These are phyloP conservation scores for Mimosa pudica DNA, from an alignment of 306 rosid genomes.

Conservation along the genomic window DNA sequence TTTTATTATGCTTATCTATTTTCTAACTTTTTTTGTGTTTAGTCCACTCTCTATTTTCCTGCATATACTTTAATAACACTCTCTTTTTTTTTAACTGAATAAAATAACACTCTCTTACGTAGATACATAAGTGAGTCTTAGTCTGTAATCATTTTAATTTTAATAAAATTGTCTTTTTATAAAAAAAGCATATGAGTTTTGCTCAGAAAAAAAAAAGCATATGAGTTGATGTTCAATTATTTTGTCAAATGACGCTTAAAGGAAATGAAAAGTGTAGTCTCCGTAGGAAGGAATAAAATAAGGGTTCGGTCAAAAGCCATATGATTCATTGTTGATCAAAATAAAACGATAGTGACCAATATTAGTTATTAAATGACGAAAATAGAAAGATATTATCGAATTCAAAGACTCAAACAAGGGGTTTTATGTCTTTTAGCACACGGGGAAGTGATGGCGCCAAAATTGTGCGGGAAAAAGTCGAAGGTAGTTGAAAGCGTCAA, in stretches of 20 bases:
- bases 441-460: neutral
- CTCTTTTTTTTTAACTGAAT: too few species aligned
- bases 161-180: too few species aligned
- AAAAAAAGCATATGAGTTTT: too few species aligned
- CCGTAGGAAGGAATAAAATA: neutral
- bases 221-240: neutral
- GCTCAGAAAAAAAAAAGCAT: too few species aligned
- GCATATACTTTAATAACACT: too few species aligned
- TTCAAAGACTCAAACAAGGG: neutral
- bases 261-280: neutral
- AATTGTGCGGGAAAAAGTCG: neutral
- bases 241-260: neutral
- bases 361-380: neutral
- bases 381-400: neutral
- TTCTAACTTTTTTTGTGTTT: too few species aligned
- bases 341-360: neutral
- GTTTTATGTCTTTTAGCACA: neutral
- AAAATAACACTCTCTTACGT: too few species aligned
- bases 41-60: too few species aligned
- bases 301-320: conserved; percentile 7
- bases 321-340: neutral
- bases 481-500: conserved; percentile 1
- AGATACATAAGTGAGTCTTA: too few species aligned
- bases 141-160: too few species aligned
- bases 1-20: too few species aligned